Evolutionary conservation across 331 rosid genomes (phyloP), one percentile per base, ranked within the genome.

Genomic region (Acacia pycnantha): DNA sequence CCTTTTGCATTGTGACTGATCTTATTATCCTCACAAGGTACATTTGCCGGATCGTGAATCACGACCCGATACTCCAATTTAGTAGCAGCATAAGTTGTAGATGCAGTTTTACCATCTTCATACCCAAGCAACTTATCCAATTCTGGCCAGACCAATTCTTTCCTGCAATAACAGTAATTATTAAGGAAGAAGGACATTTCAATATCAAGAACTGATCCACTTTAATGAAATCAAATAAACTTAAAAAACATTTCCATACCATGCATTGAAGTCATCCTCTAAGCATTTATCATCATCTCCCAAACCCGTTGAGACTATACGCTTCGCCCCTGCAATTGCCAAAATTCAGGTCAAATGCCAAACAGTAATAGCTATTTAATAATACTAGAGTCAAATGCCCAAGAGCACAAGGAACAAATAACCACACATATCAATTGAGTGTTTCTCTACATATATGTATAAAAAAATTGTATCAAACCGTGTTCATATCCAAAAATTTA

Each of bases 261-360:
- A 96, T 70, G 99, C 99, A 65, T 92, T 79, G 87, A 96, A 96
- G 88, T 96, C 99, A 84, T 96, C 99, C 84, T 96, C 99, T 56
- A 96, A 90, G 85, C 98, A 96, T 79, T 96, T 94, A 80, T 96
- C 99, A 78, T 96, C 99, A 82, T 96, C 99, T 87, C 99, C 99
- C 11, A 92, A 94, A 77, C 99, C 99, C 84, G 90, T 85, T 61
- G 85, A 82, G 26, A 94, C 89, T 62, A 96, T 92, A 66, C 92
- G 97, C 87, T 96, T 91, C 0, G 89, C 99, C 44, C 98, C 99
- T 96, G 88, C 54, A 85, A 79, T 76, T 56, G 82, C 64, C 68
- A 75, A 31, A 84, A 66, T 44, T 50, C 54, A 35, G 37, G 64
- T 79, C 72, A 44, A 51, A 70, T 44, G 44, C 26, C 22, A 70